Evolutionary conservation across 2,329 filamentous ascomycete species (phyloP).

Genomic region (Cladosporium halotolerans): DNA sequence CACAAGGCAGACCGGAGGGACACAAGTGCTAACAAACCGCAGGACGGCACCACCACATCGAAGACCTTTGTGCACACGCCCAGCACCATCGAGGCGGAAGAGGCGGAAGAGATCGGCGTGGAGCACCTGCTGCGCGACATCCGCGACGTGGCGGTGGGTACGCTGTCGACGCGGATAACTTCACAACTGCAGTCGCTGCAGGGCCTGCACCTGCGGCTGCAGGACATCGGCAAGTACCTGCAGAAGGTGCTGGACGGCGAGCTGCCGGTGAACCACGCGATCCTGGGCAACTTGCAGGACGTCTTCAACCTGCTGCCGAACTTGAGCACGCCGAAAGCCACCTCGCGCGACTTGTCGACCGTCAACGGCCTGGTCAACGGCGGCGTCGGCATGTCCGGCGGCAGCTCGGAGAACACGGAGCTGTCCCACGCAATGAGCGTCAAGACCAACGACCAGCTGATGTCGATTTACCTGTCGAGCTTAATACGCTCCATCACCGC

Average conservation of each 20-base stretch:
- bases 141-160: constrained; percentile 93
- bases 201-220: constrained; percentile 86
- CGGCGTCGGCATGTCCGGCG: constrained; percentile 47
- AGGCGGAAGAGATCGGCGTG: constrained; percentile 97
- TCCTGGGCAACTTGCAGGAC: constrained; percentile 96
- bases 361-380: constrained; percentile 47
- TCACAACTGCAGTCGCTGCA: constrained; percentile 96
- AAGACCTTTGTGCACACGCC: constrained; percentile 98
- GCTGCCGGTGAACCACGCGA: constrained; percentile 92
- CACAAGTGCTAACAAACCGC: constrained; percentile 11
- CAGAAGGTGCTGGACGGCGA: constrained; percentile 92
- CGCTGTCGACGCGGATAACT: constrained; percentile 91
- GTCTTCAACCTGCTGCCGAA: constrained; percentile 98
- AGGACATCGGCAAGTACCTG: constrained; percentile 91
- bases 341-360: constrained; percentile 56
- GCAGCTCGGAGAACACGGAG: constrained; percentile 64
- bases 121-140: constrained; percentile 97
- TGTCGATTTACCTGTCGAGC: constrained; percentile 96
- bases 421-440: constrained; percentile 94
- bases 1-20: not conserved
- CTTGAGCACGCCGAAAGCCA: constrained; percentile 72
- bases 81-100: constrained; percentile 96
- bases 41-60: constrained; percentile 95
- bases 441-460: constrained; percentile 98
- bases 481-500: constrained; percentile 96